A percentile compares a stretch with the other conserved stretches of the same genome.
phyloP scores from a whole-genome alignment of 805 yeast genomes.

The Starmerella tilneyi region DNA sequence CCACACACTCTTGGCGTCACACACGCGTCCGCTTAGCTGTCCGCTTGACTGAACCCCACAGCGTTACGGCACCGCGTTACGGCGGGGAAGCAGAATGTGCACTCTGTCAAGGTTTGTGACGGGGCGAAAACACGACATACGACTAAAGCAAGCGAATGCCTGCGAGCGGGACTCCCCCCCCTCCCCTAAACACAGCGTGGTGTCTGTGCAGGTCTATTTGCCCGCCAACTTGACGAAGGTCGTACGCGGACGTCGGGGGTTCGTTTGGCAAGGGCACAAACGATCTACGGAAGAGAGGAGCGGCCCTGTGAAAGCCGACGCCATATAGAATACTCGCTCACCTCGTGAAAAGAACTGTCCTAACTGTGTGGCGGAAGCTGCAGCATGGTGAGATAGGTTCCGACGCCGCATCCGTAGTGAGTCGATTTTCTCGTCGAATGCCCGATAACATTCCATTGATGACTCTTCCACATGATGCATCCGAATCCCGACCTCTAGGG shows the following conservation, averaged over 20 bases:
- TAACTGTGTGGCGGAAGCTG: conserved; percentile 19
- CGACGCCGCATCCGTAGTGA: not conserved
- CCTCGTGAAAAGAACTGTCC: conserved; percentile 11
- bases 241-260: not conserved
- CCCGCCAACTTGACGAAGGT: too few relatives aligned
- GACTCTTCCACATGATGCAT: conserved; percentile 8
- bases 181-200: too few relatives aligned
- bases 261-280: not conserved
- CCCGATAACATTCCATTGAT: conserved; percentile 19
- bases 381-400: conserved; percentile 17
- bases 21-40: too few relatives aligned
- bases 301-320: not conserved
- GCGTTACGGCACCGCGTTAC: too few relatives aligned
- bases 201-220: too few relatives aligned
- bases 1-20: too few relatives aligned
- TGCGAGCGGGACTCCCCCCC: too few relatives aligned
- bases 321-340: conserved; percentile 5
- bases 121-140: too few relatives aligned
- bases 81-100: too few relatives aligned
- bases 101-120: too few relatives aligned
- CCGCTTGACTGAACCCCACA: too few relatives aligned
- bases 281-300: not conserved
- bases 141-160: too few relatives aligned
- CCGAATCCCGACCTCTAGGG: conserved; percentile 3
- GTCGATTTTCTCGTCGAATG: conserved; percentile 12